phyloP scores from a whole-genome alignment of 371 early-diverging fungal species.

The Dentiscutata heterogama region DNA sequence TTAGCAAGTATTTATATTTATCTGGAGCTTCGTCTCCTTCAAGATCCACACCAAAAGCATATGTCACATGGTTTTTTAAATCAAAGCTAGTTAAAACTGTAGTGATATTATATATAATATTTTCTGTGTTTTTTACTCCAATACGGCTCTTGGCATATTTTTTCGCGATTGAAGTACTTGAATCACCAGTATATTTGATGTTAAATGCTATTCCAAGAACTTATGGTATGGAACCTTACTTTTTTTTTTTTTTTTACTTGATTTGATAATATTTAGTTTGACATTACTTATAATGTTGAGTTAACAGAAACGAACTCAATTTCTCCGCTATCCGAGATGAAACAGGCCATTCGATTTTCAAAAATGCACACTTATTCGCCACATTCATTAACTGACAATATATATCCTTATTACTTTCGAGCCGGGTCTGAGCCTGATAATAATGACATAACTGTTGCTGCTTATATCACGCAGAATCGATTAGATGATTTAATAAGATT shows the following conservation, averaged over 20 bases:
- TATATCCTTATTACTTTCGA: slow-evolving; percentile 55
- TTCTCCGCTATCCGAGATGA: slow-evolving; percentile 39
- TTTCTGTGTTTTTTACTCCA: slow-evolving; percentile 22
- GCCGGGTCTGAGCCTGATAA: slow-evolving; percentile 47
- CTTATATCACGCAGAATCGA: slow-evolving; percentile 55
- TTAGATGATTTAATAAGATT: slow-evolving; percentile 52
- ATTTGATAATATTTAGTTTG: not conserved
- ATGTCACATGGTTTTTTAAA: not conserved
- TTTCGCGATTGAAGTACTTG: not conserved
- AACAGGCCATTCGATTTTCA: slow-evolving; percentile 10
- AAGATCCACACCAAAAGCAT: not conserved
- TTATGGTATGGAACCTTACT: slow-evolving; percentile 14
- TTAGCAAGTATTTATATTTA: not conserved
- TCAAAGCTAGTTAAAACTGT: slow-evolving; percentile 29
- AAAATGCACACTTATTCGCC: slow-evolving; percentile 35
- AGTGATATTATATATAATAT: slow-evolving; percentile 12
- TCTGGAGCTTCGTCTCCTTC: not conserved
- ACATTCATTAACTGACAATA: slow-evolving; percentile 48
- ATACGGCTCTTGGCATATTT: not conserved
- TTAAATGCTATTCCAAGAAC: slow-evolving; percentile 13
- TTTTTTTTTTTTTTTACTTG: not conserved
- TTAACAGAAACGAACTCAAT: slow-evolving; percentile 29
- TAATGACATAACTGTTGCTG: slow-evolving; percentile 53
- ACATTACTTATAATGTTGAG: not conserved
- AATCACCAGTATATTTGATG: not conserved